A percentile compares a stretch with the other conserved stretches of the same genome.
Conservation (phyloP, 176 grass and related monocot species). For the Ensete glaucum region DNA sequence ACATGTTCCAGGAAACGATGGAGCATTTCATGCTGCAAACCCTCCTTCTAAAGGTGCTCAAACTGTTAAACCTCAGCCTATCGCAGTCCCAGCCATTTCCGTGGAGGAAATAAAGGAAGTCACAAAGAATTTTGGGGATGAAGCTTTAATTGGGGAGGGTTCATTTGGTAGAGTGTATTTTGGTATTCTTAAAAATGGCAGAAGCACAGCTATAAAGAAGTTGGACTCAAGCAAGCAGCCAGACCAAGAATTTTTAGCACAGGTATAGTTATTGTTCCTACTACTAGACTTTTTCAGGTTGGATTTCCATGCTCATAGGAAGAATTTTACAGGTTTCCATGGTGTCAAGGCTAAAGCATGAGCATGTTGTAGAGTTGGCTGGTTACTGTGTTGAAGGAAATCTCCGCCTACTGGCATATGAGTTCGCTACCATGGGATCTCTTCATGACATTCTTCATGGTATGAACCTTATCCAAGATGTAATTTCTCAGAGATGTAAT, state of each 20-base stretch:
- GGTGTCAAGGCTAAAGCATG: constrained; percentile 19
- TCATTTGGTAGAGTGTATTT: constrained; percentile 24
- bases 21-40: constrained; percentile 1
- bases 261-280: not conserved
- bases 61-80: constrained; percentile 22
- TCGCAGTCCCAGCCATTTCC: constrained; percentile 25
- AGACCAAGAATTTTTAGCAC: constrained; percentile 29
- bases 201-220: constrained; percentile 19
- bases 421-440: constrained; percentile 13
- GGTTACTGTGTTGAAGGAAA: constrained; percentile 18
- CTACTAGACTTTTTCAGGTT: not conserved
- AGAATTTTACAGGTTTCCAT: constrained; percentile 10
- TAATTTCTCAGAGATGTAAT: not conserved
- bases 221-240: constrained; percentile 32
- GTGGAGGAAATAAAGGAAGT: constrained; percentile 30
- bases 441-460: constrained; percentile 23
- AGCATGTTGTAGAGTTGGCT: constrained; percentile 16
- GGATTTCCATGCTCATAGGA: not conserved
- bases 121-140: constrained; percentile 24
- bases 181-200: constrained; percentile 24
- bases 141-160: constrained; percentile 26
- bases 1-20: constrained; percentile 10
- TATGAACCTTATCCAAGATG: not conserved
- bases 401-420: constrained; percentile 12
- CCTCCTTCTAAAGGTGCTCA: constrained; percentile 12